Evolutionary conservation across 176 grass and related monocot species (phyloP).

Genomic region (Triticum dicoccoides): DNA sequence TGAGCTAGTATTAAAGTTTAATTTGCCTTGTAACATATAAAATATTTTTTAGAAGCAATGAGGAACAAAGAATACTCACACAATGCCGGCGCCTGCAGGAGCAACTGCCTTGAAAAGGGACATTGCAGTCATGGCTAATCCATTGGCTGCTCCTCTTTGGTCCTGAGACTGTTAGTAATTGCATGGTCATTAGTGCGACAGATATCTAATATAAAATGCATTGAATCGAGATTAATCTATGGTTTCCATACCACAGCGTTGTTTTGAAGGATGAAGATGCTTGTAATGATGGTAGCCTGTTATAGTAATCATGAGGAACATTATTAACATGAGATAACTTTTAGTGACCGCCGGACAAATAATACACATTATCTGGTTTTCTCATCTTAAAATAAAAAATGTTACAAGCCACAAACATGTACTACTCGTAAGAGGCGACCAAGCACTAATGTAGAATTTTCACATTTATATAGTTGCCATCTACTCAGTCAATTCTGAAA

Average conservation of each 20-base stretch:
- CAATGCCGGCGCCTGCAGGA: conserved; percentile 52
- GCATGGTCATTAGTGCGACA: neutral
- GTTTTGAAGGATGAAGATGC: conserved; percentile 54
- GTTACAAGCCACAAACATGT: neutral
- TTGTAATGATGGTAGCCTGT: conserved; percentile 50
- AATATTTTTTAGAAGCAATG: neutral
- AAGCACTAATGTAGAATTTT: neutral
- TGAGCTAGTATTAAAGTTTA: neutral
- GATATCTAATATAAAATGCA: neutral
- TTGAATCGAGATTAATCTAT: neutral
- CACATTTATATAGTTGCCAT: neutral
- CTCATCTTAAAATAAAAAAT: no score
- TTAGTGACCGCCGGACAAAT: neutral
- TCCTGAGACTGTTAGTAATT: conserved; percentile 44
- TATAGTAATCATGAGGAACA: neutral
- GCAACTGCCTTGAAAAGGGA: conserved; percentile 63
- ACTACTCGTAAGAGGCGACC: neutral
- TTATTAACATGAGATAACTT: neutral
- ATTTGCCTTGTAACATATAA: no score
- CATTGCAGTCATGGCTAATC: conserved; percentile 49
- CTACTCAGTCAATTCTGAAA: neutral
- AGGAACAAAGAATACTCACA: conserved; percentile 41
- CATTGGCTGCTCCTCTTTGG: conserved; percentile 78
- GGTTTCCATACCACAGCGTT: conserved; percentile 52
- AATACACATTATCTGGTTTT: neutral